phyloP scores from a whole-genome alignment of 495 filamentous ascomycete genomes.

The Neurospora tetrasperma region DNA sequence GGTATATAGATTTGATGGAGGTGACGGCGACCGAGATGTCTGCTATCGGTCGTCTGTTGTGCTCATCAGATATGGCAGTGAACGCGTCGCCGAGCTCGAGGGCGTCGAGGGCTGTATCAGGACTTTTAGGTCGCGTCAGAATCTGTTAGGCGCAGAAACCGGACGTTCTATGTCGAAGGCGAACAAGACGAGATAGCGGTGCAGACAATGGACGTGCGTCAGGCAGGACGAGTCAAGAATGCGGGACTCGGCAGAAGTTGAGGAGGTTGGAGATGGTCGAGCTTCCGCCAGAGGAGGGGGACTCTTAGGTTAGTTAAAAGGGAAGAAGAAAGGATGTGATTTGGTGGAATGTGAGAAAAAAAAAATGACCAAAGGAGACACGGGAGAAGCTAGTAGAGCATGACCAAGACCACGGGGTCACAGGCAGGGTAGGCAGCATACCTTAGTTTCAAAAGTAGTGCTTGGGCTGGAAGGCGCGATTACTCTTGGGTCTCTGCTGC shows the following conservation, averaged over 20 bases:
- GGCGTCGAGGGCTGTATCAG: background rate
- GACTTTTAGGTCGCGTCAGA: background rate
- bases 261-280: background rate
- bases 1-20: slow-evolving; percentile 27
- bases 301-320: background rate
- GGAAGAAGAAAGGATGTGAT: background rate
- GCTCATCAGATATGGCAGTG: background rate
- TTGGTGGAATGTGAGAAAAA: background rate
- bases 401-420: background rate
- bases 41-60: background rate
- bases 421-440: background rate
- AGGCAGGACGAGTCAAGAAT: background rate
- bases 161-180: background rate
- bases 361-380: background rate
- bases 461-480: background rate
- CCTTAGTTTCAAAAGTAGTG: background rate
- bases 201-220: background rate
- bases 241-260: background rate
- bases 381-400: background rate
- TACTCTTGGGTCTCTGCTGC: background rate
- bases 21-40: background rate
- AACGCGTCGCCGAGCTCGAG: background rate
- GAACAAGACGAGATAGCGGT: background rate
- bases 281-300: background rate
- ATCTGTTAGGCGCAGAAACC: background rate